Evolutionary conservation across 352 stramenopile genomes (phyloP).

Genomic region (Globisporangium nunn): DNA sequence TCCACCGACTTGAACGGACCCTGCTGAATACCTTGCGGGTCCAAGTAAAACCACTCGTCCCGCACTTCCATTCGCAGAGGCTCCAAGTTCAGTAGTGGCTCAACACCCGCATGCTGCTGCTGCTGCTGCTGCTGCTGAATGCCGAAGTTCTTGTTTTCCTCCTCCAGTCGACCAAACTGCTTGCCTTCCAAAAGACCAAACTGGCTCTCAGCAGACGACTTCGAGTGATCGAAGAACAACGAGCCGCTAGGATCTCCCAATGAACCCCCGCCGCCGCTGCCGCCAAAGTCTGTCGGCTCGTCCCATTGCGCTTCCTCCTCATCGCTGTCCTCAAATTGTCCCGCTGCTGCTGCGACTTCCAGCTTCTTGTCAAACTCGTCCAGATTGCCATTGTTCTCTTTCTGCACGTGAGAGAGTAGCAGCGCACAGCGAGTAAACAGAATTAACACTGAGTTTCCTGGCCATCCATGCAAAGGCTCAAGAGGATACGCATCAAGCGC

Average conservation of each 20-base stretch:
- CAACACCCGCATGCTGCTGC: conserved; percentile 4
- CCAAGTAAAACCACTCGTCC: conserved; percentile 86
- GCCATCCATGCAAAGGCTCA: background rate
- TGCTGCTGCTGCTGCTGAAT: conserved; percentile 7
- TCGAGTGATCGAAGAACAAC: conserved; percentile 11
- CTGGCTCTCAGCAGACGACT: conserved; percentile 8
- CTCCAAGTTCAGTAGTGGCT: conserved; percentile 15
- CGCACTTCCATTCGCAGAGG: conserved; percentile 34
- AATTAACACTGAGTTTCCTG: background rate
- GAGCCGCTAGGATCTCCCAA: conserved; percentile 16
- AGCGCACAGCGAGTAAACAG: conserved; percentile 1
- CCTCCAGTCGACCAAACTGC: conserved; percentile 16
- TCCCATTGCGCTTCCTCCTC: conserved; percentile 66
- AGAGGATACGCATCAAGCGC: background rate
- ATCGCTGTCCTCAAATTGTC: conserved; percentile 82
- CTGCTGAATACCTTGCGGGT: conserved; percentile 75
- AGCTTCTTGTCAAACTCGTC: conserved; percentile 79
- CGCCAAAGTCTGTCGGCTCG: conserved; percentile 16
- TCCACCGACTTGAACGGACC: conserved; percentile 81
- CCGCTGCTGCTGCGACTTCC: conserved; percentile 54
- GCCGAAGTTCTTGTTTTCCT: conserved; percentile 11
- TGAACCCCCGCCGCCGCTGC: conserved; percentile 15
- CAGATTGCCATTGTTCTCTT: conserved; percentile 47
- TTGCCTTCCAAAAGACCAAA: conserved; percentile 28
- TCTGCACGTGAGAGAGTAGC: conserved; percentile 15